These are phyloP conservation scores for Ceratobasidium sp. DNA, from an alignment of 1,284 basidiomycete species.

Conservation along the genomic window DNA sequence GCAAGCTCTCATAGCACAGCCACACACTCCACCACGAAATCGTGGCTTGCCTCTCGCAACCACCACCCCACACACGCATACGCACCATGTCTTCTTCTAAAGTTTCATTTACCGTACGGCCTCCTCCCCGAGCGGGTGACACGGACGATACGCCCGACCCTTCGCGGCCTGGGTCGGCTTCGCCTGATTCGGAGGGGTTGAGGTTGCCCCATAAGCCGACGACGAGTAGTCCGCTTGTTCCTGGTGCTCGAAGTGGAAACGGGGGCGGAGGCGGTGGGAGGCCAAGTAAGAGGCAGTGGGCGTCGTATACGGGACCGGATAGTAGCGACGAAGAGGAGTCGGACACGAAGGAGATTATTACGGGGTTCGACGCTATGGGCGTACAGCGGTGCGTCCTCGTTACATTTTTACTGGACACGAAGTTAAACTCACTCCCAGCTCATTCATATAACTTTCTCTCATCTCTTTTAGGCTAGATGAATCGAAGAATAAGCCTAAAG, in stretches of 20 bases:
- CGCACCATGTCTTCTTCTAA: slow-evolving; percentile 57
- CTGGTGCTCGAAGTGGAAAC: slow-evolving; percentile 56
- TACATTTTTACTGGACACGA: slow-evolving; percentile 51
- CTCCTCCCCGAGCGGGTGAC: slow-evolving; percentile 67
- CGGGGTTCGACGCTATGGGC: slow-evolving; percentile 76
- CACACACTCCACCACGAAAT: slow-evolving; percentile 7
- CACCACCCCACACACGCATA: slow-evolving; percentile 16
- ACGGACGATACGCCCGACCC: slow-evolving; percentile 72
- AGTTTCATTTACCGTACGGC: slow-evolving; percentile 80
- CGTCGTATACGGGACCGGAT: slow-evolving; percentile 57
- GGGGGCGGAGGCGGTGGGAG: slow-evolving; percentile 61
- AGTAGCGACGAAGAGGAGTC: slow-evolving; percentile 72
- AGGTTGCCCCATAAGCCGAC: slow-evolving; percentile 57
- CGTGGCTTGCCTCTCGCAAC: slow-evolving; percentile 36
- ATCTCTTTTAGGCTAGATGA: slow-evolving; percentile 34
- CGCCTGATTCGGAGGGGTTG: slow-evolving; percentile 55
- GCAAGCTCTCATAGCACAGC: slow-evolving; percentile 14
- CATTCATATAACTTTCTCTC: slow-evolving; percentile 46
- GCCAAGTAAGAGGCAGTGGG: slow-evolving; percentile 45
- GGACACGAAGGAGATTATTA: slow-evolving; percentile 75
- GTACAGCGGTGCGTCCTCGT: slow-evolving; percentile 78
- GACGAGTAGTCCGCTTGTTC: slow-evolving; percentile 71
- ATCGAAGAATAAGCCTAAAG: slow-evolving; percentile 58
- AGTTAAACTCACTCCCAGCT: slow-evolving; percentile 39
- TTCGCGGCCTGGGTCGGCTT: slow-evolving; percentile 71